Conservation (phyloP, 148 eudicot species). For the Limonium bicolor region DNA sequence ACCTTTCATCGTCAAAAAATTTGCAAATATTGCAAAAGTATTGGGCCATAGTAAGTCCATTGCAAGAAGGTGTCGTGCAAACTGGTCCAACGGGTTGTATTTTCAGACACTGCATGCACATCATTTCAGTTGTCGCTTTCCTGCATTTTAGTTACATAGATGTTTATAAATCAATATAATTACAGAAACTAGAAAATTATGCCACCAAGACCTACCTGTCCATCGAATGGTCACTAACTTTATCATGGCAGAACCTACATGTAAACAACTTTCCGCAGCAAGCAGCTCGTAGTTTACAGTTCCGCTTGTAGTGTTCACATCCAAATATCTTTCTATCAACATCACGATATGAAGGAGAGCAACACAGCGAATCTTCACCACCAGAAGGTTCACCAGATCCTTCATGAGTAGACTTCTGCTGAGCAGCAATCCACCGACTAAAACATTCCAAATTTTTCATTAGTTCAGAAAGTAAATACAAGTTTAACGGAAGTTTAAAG, state of each 20-base stretch:
- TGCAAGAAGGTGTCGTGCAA: conserved; percentile 76
- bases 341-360: conserved; percentile 72
- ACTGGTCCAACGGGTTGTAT: conserved; percentile 75
- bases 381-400: conserved; percentile 37
- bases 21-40: conserved; percentile 86
- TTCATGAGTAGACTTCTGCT: conserved; percentile 63
- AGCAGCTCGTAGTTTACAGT: conserved; percentile 90
- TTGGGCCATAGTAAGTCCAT: conserved; percentile 64
- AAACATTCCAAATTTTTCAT: conserved; percentile 2
- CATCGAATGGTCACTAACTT: conserved; percentile 96
- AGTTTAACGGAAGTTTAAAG: neutral
- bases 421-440: conserved; percentile 99
- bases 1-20: conserved; percentile 95
- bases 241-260: conserved; percentile 93
- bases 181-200: too few species aligned
- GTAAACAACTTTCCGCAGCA: conserved; percentile 83
- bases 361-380: conserved; percentile 38
- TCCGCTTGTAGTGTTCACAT: conserved; percentile 93
- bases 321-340: conserved; percentile 52
- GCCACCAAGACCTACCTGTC: conserved; percentile 73
- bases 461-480: conserved; percentile 2
- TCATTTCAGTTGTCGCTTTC: conserved; percentile 91
- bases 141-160: too few species aligned
- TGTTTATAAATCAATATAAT: too few species aligned
- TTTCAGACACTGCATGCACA: conserved; percentile 86